Evolutionary conservation across 1,284 basidiomycete genomes (phyloP), one percentile per base, ranked within the genome.

Genomic region (Papiliotrema nemorosa): DNA sequence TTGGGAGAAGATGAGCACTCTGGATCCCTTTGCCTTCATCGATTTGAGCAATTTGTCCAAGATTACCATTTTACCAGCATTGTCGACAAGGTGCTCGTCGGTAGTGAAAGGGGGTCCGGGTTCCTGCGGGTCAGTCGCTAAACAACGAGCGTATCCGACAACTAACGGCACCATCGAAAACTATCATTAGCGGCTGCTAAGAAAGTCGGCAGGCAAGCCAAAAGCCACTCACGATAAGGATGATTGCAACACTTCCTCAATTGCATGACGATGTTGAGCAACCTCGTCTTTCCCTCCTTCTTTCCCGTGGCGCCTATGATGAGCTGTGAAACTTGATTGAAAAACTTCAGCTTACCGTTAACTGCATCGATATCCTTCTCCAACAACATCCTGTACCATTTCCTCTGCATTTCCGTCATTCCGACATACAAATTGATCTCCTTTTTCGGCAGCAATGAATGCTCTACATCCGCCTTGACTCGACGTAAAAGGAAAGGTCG

Each of bases 211-310:
- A 14, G 5, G 12, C 10, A 31, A 27, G n/a, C 16, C 16, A 13
- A 14, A 14, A 6, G 26, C 21, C 16, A 55, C 71, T 66, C 47
- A 75, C 73, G 61, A 62, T 82, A 82, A 4, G 81, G 81, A 58
- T 82, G 81, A 64, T 82, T 82, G 70, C 81, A 82, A 66, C 78
- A 73, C 60, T 72, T 74, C 60, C 82, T 56, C 49, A 90, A 81
- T 80, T 98, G 96, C 96, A 98, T 98, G 58, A 98, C 96, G 78
- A 98, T 96, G 76, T 98, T 99, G 83, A 98, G 90, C 47, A 98
- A 76, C 26, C 93, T 80, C 3, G 93, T 97, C 78, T 97, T 98
- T 57, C 96, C 94, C 74, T 99, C 96, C 73, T 98, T 98, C 81
- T 97, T 97, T 14, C 90, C 90, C 1, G 90, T 88, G 24, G 90